Evolutionary conservation across 768 basidiomycete genomes (phyloP), one percentile per base, ranked within the genome.

Genomic region (Xanthoconium purpureum): DNA sequence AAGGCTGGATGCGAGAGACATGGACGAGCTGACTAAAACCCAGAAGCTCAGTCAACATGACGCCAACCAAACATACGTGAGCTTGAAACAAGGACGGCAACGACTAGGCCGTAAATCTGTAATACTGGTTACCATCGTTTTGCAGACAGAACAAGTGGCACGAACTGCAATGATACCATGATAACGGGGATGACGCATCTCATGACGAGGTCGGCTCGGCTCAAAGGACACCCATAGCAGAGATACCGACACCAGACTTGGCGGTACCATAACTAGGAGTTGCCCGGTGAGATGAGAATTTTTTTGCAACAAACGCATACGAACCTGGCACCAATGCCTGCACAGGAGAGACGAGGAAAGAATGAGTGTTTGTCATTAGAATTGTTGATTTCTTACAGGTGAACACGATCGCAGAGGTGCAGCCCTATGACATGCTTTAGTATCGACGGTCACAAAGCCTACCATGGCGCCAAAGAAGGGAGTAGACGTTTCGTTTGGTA

Each of bases 381-480:
- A 32, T 20, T 29, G 35, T 18, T 5, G 30, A 17, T 29, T 45
- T 45, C 44, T 45, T 45, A 30, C 44, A 45, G 18, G 95, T 97
- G 77, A 99, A 97, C 71, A 96, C 91, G 72, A 98, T 98, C 60
- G 96, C 94, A 70, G 88, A 86, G 54, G 95, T 93, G 80, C 93
- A 96, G 63, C 96, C 96, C 94, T 95, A 69, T 36, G 59, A 24
- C 24, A 12, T 18, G 17, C 8, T 50, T 69, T 44, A 66, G 57
- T 48, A 28, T 47, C n/a, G 46, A 12, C 11, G 4, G 10, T 6
- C 2, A 45, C 28, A 47, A 33, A 18, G 32, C 88, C 70, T 62
- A 91, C 94, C 91, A 97, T 94, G 55, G 90, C 92, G 66, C 93
- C 93, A 67, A 99, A 99, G 81, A 98, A 98, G 63, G 96, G 96